A percentile compares a stretch with the other conserved stretches of the same genome.
phyloP scores from a whole-genome alignment of 495 filamentous ascomycete species.

The Xylaria sp. region DNA sequence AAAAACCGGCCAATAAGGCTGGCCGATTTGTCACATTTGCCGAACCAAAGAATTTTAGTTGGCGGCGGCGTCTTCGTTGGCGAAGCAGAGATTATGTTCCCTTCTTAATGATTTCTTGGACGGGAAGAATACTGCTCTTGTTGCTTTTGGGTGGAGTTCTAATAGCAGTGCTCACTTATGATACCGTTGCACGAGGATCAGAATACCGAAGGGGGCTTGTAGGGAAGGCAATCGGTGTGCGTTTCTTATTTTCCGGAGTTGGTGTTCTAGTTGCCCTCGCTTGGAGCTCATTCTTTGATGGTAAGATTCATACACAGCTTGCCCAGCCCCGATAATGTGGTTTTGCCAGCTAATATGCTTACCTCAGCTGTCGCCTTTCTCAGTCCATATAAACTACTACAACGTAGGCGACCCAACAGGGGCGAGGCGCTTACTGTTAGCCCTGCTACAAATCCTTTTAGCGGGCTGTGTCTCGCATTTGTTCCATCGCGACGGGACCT shows the following conservation, averaged over 20 bases:
- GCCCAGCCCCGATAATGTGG: not conserved
- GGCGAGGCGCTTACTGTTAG: constrained; percentile 31
- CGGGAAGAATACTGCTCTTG: constrained; percentile 36
- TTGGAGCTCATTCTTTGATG: constrained; percentile 46
- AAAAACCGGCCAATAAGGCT: constrained; percentile 25
- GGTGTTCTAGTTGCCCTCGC: constrained; percentile 40
- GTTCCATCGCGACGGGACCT: constrained; percentile 32
- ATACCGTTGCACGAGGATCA: constrained; percentile 33
- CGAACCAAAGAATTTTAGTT: constrained; percentile 11
- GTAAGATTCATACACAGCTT: constrained; percentile 26
- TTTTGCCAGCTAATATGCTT: constrained; percentile 20
- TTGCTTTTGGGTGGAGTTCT: constrained; percentile 32
- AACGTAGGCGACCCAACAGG: constrained; percentile 28
- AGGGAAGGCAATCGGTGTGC: constrained; percentile 42
- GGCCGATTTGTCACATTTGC: constrained; percentile 27
- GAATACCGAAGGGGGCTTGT: constrained; percentile 36
- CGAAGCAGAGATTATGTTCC: constrained; percentile 26
- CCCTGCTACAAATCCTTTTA: constrained; percentile 42
- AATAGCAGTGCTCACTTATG: constrained; percentile 37
- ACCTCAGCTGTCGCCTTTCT: constrained; percentile 36
- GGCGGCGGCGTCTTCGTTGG: constrained; percentile 5
- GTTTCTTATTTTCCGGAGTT: constrained; percentile 41
- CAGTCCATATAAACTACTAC: constrained; percentile 36
- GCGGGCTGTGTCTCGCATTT: constrained; percentile 34
- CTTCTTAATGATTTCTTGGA: constrained; percentile 41